A percentile compares a stretch with the other conserved stretches of the same genome.
These are phyloP conservation scores for Phytophthora idaei DNA, from an alignment of 352 stramenopile genomes.

Conservation along the genomic window DNA sequence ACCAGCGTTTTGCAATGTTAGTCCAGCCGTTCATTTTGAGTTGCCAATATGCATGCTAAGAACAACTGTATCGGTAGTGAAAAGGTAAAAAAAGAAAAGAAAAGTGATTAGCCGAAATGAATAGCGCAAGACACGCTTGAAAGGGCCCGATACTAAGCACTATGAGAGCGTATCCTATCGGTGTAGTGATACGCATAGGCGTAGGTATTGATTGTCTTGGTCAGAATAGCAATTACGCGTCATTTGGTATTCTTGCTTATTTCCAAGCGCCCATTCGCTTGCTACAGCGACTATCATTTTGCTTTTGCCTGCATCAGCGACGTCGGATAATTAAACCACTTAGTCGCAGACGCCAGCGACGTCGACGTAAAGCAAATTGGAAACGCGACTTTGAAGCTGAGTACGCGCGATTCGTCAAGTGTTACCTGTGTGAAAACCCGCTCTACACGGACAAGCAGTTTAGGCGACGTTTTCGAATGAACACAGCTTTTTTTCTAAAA, in stretches of 20 bases:
- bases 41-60: not conserved
- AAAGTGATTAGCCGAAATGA: not conserved
- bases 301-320: too few species aligned
- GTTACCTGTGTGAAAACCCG: not conserved
- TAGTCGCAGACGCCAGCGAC: not conserved
- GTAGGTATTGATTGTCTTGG: too few species aligned
- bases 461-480: slow-evolving; percentile 7
- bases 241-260: too few species aligned
- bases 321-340: too few species aligned
- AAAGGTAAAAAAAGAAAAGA: not conserved
- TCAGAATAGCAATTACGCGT: too few species aligned
- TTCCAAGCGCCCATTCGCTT: not conserved
- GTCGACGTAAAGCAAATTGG: slow-evolving; percentile 1
- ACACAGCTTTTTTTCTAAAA: not conserved
- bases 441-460: slow-evolving; percentile 9
- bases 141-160: not conserved
- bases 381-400: slow-evolving; percentile 3
- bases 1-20: too few species aligned
- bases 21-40: too few species aligned
- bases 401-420: slow-evolving; percentile 3
- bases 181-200: not conserved
- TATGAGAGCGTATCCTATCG: not conserved
- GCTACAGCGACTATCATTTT: too few species aligned
- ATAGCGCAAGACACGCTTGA: not conserved
- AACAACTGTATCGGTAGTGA: not conserved